Base-by-base conservation (phyloP, 1,284 basidiomycete species). In the Ustilago loliicola region DNA sequence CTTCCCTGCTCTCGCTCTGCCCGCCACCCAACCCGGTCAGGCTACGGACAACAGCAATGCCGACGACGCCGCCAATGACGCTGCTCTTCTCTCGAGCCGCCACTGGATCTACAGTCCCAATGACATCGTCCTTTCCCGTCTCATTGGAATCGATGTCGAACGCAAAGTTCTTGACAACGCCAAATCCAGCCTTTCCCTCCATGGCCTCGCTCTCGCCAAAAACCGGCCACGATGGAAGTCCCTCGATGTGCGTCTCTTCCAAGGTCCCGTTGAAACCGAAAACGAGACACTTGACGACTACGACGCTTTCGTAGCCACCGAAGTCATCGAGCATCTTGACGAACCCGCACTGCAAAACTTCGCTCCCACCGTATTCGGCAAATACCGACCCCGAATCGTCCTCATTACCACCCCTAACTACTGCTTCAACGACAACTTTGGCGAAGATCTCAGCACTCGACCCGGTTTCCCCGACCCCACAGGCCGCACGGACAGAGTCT, bases 291-390 rank as follows among this genome's bases (percentile, higher is more conserved):
- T 98, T 76, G 89, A 88, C 59, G 90, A 89, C 52, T 89, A 91
- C 23, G 94, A 97, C 71, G 95, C 94, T 70, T 93, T 97, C 74
- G 90, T 95, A 27, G 91, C 92, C 21, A 92, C 91, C 7, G 95
- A 98, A 89, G 92, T 97, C 91, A 93, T 98, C 82, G 96, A 98
- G 86, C 96, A 98, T 83, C 88, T 98, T 64, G 89, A 91, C 13
- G 90, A 91, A 2, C 86, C 90, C 17, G 87, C 93, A 11, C 89
- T 97, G n/a, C 88, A 89, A 7, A 88, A 90, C n/a, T 94, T 96
- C 81, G 91, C 92, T 3, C 93, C 93, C 13, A 88, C 92, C 61
- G 88, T 96, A 9, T 90, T 98, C 42, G 94, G 94, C 0, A 89
- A 91, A 19, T 98, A 97, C 83, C 90, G 91, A 60, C 95, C 96